Evolutionary conservation across 768 basidiomycete species (phyloP).

Genomic region (Phylloporus sp.): DNA sequence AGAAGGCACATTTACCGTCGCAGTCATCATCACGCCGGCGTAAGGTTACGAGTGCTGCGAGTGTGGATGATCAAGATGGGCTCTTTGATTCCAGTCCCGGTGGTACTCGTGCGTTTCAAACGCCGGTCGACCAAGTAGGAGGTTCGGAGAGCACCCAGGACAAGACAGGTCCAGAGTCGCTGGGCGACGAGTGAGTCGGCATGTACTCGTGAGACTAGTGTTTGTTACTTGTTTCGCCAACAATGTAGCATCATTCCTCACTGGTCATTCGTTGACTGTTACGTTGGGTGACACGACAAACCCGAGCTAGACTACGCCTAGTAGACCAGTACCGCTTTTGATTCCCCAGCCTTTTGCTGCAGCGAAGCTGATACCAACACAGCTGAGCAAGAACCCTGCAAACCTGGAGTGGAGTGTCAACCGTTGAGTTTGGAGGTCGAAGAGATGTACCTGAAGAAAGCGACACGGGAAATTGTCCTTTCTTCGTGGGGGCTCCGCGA

Average conservation of each 20-base stretch:
- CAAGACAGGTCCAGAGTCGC: constrained; percentile 12
- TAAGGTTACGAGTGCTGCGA: constrained; percentile 51
- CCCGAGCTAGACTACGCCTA: constrained; percentile 53
- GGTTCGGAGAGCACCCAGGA: constrained; percentile 13
- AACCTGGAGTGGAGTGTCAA: constrained; percentile 45
- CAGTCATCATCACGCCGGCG: constrained; percentile 39
- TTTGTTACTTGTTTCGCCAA: constrained; percentile 1
- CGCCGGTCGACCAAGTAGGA: constrained; percentile 14
- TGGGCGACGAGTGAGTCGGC: constrained; percentile 17
- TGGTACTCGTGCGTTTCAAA: constrained; percentile 25
- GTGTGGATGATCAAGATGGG: constrained; percentile 40
- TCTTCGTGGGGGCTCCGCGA: constrained; percentile 80
- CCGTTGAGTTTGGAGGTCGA: not conserved
- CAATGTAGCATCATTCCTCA: not conserved
- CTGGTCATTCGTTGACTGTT: not conserved
- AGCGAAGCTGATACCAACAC: constrained; percentile 71
- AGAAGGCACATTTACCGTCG: constrained; percentile 59
- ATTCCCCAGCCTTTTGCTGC: constrained; percentile 70
- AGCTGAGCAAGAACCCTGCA: constrained; percentile 78
- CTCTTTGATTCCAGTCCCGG: constrained; percentile 20
- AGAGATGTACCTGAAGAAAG: constrained; percentile 71
- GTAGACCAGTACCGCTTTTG: constrained; percentile 58
- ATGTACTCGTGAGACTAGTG: not conserved
- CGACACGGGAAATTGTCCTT: constrained; percentile 76
- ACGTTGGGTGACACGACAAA: not conserved